Percentiles rank a stretch among this genome's conserved stretches.
These are phyloP conservation scores for Aureobasidium namibiae DNA, from an alignment of 2,329 filamentous ascomycete species.

Conservation along the genomic window DNA sequence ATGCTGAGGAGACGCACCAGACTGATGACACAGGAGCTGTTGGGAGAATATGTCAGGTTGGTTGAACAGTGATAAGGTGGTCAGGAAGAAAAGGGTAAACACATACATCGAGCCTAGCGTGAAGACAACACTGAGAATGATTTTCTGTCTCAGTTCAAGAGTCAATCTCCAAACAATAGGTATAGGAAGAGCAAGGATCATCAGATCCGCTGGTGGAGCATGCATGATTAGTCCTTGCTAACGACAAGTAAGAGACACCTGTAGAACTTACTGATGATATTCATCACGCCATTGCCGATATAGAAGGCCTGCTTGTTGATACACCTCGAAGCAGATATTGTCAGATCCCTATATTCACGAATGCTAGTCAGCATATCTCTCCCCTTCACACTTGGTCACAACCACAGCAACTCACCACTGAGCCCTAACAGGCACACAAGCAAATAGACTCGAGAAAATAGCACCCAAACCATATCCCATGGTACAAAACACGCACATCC, in stretches of 20 bases:
- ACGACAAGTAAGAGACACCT: neutral
- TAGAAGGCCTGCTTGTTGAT: constrained; percentile 7
- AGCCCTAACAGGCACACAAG: constrained; percentile 1
- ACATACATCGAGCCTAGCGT: constrained; percentile 31
- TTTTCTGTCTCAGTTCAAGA: constrained; percentile 45
- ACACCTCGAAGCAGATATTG: neutral
- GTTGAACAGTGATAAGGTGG: no score
- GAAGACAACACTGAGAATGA: constrained; percentile 40
- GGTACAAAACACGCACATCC: neutral
- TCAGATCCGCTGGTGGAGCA: constrained; percentile 33
- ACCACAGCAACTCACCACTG: neutral
- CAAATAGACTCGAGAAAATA: constrained; percentile 8
- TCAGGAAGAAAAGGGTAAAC: neutral
- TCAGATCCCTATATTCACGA: neutral
- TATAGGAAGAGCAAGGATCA: constrained; percentile 53
- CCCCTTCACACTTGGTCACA: neutral
- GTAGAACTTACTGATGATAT: constrained; percentile 1
- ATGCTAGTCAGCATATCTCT: neutral
- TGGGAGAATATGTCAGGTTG: neutral
- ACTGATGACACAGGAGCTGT: constrained; percentile 9
- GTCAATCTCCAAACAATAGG: constrained; percentile 45
- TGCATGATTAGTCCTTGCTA: neutral
- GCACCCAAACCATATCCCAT: neutral
- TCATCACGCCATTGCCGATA: constrained; percentile 7
- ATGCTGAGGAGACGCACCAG: constrained; percentile 9